Evolutionary conservation across 2,329 filamentous ascomycete genomes (phyloP), one percentile per base, ranked within the genome.

Genomic region (Colletotrichum endophyticum): DNA sequence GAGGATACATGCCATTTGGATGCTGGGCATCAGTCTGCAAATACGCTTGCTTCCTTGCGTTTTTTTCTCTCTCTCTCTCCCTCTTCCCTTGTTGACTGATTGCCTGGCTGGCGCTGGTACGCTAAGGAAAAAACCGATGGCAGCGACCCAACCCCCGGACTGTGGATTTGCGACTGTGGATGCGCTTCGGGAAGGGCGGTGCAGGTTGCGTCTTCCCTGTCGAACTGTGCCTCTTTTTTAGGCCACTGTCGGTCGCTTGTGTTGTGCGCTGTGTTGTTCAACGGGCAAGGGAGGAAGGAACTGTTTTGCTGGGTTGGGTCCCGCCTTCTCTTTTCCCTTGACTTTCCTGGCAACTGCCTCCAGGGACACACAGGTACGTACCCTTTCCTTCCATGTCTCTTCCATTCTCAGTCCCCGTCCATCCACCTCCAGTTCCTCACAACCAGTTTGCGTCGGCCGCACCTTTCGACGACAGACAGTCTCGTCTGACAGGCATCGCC

Each of bases 131-230:
- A 49, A 49, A 13, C 44, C 44, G 44, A 49, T 22, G 44, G 44
- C 44, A 49, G 44, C 19, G n/a, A 44, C 22, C 62, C 62, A 25
- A 39, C 27, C 57, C 57, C 57, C 57, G 32, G 66, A 61, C 66
- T 36, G 64, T 56, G 27, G 44, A 67, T 25, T 39, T 30, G 49
- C 22, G n/a, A 56, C 32, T 62, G 57, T 70, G 68, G 56, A 62
- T 72, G 73, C 8, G 8, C 36, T 62, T 64, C 59, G 66, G 70
- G 59, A 61, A 66, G 73, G 73, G 73, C 63, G 68, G 73, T 75
- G 73, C 68, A 72, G 49, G 67, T 25, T 66, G 73, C 30, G 34
- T 49, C 39, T 61, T 64, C 63, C 63, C 63, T 56, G 44, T 49
- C 44, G 44, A 49, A 49, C 44, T 22, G 67, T 44, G 62, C 66